Base-by-base conservation (phyloP, 148 eudicot species). In the Cornus kousa region DNA sequence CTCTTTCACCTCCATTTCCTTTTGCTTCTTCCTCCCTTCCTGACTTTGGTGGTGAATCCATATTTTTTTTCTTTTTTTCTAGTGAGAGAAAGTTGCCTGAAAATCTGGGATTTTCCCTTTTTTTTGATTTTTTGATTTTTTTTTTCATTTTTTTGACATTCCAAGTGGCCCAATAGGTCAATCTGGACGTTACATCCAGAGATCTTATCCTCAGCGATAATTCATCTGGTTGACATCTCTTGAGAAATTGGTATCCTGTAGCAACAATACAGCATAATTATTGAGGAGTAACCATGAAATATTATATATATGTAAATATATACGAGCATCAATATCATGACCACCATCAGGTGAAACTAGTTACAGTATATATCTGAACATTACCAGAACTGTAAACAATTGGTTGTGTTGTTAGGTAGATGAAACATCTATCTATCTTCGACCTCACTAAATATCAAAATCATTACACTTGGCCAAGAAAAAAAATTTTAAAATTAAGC, bases 181-280 rank as follows among this genome's bases (percentile, higher is more conserved):
- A 80, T 60, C 37, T 80, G 55, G 71, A 79, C 68, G 91, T 86
- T 89, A 85, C 87, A 87, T 87, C 91, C 69, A 40, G 13, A 66
- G 84, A 80, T 79, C 83, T 89, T 84, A 91, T 87, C 97, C 89
- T 76, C 86, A 86, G 76, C 80, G 88, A 88, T 84, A 87, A 74
- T 87, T 87, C 90, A 78, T 91, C 84, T 89, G 91, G 85, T 82
- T 88, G 82, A 80, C 85, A 75, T 83, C 93, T 83, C 90, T 81
- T 75, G 90, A 43, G 87, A 81, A 89, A 83, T 85, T 88, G 84
- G 81, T 82, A 73, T 90, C 92, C 94, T 92, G 89, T 80, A 78
- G 57, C 82, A 76, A 2, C 84, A 79, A 84, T 74, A 81, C 68
- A 72, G 43, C 53, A 73, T 71, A 70, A 81, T 40, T 48, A 81